Evolutionary conservation across 148 eudicot genomes (phyloP), one percentile per base, ranked within the genome.

Genomic region (Spergularia marina): DNA sequence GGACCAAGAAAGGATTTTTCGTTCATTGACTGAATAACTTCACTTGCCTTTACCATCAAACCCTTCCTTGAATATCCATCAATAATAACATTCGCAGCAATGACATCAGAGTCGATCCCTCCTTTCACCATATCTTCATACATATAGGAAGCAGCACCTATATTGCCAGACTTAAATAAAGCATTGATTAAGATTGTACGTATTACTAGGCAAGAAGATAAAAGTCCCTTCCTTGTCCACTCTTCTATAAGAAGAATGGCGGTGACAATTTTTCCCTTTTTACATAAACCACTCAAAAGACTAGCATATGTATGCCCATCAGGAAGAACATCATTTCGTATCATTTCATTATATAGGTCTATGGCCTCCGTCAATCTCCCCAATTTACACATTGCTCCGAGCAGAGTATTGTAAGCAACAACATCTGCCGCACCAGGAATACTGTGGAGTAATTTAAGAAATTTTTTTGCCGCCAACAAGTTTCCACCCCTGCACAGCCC

Each of bases 11-110:
- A 25, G 15, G 78, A 80, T 40, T 47, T 78, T 58, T 49, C 60
- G 14, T 55, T 76, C 91, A 91, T 79, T 70, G 25, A 57, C 53
- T 83, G 73, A 59, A 91, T 77, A 78, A 87, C 71, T 61, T 79
- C 75, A 34, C 76, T 54, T 80, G 84, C 85, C 80, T 83, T 83
- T 58, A 54, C 80, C 76, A 84, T 77, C 41, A 83, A 53, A n/a
- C 98, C 92, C 65, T 70, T 77, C 81, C 92, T 84, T 65, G 94
- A 93, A 78, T 78, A 91, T 30, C 94, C 94, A 87, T 89, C 88
- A 64, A 88, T 85, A 62, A 93, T 79, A 60, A 81, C 83, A 86
- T 93, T 93, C 20, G 85, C 74, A 79, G 91, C 81, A 79, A 84
- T 77, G 14, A 68, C 78, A 82, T 91, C 98, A 61, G 81, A 86